Conservation (phyloP, 2,329 filamentous ascomycete genomes). For the Alternaria arborescens region DNA sequence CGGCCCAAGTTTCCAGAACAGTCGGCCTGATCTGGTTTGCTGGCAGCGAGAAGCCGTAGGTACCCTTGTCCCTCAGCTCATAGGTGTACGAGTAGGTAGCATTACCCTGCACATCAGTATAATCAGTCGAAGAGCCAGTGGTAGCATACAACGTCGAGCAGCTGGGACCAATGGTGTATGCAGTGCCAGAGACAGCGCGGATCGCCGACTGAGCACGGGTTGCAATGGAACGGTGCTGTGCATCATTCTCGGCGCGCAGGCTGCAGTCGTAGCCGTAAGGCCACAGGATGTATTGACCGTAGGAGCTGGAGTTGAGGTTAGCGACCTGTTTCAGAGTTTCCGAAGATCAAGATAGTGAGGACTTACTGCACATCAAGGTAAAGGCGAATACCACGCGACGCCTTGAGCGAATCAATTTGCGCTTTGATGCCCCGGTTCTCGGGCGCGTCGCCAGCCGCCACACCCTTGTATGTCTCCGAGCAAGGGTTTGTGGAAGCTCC, state of each 20-base stretch:
- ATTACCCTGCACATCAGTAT: constrained; percentile 53
- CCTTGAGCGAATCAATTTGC: constrained; percentile 52
- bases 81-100: constrained; percentile 58
- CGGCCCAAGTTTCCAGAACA: constrained; percentile 59
- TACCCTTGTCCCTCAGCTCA: constrained; percentile 60
- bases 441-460: constrained; percentile 42
- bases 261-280: constrained; percentile 68
- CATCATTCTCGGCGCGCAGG: constrained; percentile 57
- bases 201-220: constrained; percentile 61
- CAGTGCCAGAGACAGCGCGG: constrained; percentile 60
- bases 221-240: constrained; percentile 61
- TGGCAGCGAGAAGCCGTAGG: constrained; percentile 59
- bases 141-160: constrained; percentile 69
- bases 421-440: constrained; percentile 54
- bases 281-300: constrained; percentile 50
- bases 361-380: constrained; percentile 73
- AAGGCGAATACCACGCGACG: constrained; percentile 61
- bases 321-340: too few relatives aligned
- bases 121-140: constrained; percentile 56
- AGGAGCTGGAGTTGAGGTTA: constrained; percentile 11
- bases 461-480: constrained; percentile 50
- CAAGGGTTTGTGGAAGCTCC: constrained; percentile 51
- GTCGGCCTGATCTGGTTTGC: constrained; percentile 59
- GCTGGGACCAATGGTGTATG: constrained; percentile 57
- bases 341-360: too few relatives aligned